Evolutionary conservation across 805 yeast species (phyloP).

Genomic region (Ogataea ganodermae): DNA sequence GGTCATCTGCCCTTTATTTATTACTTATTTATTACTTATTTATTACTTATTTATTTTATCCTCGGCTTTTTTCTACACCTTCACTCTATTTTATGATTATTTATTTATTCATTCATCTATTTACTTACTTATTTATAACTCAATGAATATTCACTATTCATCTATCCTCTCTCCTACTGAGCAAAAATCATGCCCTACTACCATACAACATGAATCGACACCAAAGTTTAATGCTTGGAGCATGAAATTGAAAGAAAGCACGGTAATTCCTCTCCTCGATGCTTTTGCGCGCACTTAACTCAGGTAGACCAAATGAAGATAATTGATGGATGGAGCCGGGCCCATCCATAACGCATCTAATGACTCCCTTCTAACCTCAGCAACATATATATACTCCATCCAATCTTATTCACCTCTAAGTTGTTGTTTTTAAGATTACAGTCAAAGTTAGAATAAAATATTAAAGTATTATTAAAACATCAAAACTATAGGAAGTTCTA

Average conservation of each 20-base stretch:
- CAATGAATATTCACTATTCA: not conserved
- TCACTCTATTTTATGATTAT: slow-evolving; percentile 5
- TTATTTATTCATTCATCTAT: slow-evolving; percentile 5
- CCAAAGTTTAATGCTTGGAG: not conserved
- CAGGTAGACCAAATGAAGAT: too few relatives aligned
- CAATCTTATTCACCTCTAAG: too few relatives aligned
- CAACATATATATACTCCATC: too few relatives aligned
- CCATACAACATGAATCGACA: too few relatives aligned
- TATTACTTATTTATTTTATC: not conserved
- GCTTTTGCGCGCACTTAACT: too few relatives aligned
- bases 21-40: slow-evolving; percentile 7
- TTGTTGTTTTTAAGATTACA: not conserved
- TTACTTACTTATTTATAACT: too few relatives aligned
- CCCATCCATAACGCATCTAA: too few relatives aligned
- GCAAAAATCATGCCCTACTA: too few relatives aligned
- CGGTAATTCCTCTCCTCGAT: too few relatives aligned
- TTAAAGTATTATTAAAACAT: slow-evolving; percentile 6
- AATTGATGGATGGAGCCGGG: too few relatives aligned
- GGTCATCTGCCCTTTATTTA: slow-evolving; percentile 2
- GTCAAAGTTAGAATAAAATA: not conserved
- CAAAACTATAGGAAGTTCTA: slow-evolving; percentile 10
- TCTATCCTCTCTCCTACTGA: not conserved
- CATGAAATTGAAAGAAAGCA: not conserved
- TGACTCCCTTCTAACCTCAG: too few relatives aligned
- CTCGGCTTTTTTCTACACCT: not conserved